Evolutionary conservation across 768 basidiomycete species (phyloP), one percentile per base, ranked within the genome.

Genomic region (Gyrodon lividus): DNA sequence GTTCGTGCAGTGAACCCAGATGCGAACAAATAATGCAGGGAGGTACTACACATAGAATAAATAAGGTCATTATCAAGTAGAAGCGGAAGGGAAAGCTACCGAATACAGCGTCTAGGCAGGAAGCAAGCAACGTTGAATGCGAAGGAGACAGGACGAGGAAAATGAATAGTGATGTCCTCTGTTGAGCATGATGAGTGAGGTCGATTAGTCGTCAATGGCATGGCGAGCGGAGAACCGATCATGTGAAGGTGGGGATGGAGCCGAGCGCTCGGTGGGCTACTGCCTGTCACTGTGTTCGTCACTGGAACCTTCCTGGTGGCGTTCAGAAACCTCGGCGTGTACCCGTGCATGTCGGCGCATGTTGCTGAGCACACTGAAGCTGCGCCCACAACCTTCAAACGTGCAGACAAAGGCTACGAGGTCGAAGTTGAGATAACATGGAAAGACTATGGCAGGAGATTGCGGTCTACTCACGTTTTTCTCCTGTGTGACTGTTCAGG

Each of bases 351-450:
- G 89, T 51, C 89, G 77, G 55, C 89, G 85, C 89, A 92, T 92
- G 73, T 92, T 92, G 69, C 87, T 90, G 63, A 90, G 81, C 44
- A 91, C 89, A 62, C 87, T 89, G 70, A 92, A 92, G 64, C 84
- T 83, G 39, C 89, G 84, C 6, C 86, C 85, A 70, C 89, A 92
- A 52, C 80, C 80, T 56, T 84, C 80, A 46, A 82, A 79, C 16
- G 89, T 83, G 65, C 89, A 92, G 39, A 77, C 72, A 69, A 87
- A 90, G 8, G 89, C 89, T 91, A 65, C 51, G 57, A 16, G 24
- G 4, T 42, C 45, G 30, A 41, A 17, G 23, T 50, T 14, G 34
- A 37, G 4, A 42, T 50, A 54, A 51, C 46, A 50, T 40, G 54
- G 57, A 62, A 33, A 24, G n/a, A 54, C 16, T 22, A 23, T 43